These are phyloP conservation scores for Quaeritorhiza haematococci DNA, from an alignment of 371 early-diverging fungal species.

Conservation along the genomic window DNA sequence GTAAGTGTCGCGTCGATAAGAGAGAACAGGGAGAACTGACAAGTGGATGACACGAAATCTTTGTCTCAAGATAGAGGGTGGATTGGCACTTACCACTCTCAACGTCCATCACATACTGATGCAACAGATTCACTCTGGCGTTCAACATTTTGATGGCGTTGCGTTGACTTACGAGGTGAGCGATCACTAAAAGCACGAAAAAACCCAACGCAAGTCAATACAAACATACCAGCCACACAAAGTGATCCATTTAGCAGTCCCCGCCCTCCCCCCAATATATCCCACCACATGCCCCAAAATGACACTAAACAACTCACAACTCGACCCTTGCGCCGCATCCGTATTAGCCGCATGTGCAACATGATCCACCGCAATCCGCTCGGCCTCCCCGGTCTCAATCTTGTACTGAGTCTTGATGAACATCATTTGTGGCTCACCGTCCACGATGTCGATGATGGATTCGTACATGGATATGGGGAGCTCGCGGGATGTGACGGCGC, in stretches of 20 bases:
- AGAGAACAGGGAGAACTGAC: too few relatives aligned
- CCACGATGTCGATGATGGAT: conserved; percentile 65
- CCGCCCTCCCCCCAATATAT: too few relatives aligned
- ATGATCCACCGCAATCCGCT: conserved; percentile 82
- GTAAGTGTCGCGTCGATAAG: neutral
- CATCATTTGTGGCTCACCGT: conserved; percentile 50
- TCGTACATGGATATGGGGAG: conserved; percentile 79
- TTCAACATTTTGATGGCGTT: conserved; percentile 83
- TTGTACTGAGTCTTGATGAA: conserved; percentile 68
- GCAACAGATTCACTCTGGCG: conserved; percentile 60
- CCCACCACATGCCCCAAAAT: neutral
- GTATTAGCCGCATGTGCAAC: conserved; percentile 65
- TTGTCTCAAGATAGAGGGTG: neutral
- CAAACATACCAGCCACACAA: conserved; percentile 1
- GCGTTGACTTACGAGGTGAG: conserved; percentile 68
- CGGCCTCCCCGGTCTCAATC: conserved; percentile 79
- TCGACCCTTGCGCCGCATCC: conserved; percentile 46
- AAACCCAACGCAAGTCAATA: too few relatives aligned
- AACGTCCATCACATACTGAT: conserved; percentile 66
- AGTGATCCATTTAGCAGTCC: neutral
- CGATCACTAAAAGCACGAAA: conserved; percentile 43
- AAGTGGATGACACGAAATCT: too few relatives aligned
- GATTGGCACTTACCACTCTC: conserved; percentile 41
- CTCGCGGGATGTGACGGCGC: conserved; percentile 37
- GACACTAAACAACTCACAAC: neutral